These are phyloP conservation scores for Angomonas deanei DNA, from an alignment of 208 protist species.

Conservation along the genomic window DNA sequence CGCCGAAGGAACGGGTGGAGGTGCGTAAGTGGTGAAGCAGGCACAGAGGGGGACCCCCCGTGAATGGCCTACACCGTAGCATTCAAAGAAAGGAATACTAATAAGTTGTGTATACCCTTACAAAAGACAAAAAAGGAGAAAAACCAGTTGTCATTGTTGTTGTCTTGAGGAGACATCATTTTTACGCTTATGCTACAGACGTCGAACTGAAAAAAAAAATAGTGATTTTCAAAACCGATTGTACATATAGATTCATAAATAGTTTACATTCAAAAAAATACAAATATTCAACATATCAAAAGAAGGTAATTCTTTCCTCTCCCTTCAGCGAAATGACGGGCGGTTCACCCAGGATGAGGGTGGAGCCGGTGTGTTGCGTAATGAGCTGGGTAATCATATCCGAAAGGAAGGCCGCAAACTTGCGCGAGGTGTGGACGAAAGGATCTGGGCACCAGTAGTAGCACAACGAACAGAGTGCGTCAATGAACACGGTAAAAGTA, in stretches of 20 bases:
- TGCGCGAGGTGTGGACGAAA: slow-evolving; percentile 54
- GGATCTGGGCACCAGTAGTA: slow-evolving; percentile 80
- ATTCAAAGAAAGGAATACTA: not conserved
- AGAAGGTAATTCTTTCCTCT: slow-evolving; percentile 36
- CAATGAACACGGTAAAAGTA: slow-evolving; percentile 70
- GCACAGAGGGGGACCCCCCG: not conserved
- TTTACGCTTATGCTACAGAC: too few relatives aligned
- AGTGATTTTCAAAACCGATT: not conserved
- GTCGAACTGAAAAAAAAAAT: not conserved
- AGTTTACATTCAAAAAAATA: slow-evolving; percentile 5
- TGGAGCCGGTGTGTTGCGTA: slow-evolving; percentile 35
- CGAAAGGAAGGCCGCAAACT: slow-evolving; percentile 64
- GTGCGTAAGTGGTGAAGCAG: not conserved
- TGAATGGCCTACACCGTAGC: not conserved
- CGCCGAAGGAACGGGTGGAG: slow-evolving; percentile 30
- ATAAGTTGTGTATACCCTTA: too few relatives aligned
- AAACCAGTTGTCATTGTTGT: not conserved
- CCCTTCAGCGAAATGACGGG: slow-evolving; percentile 51
- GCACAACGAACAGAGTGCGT: slow-evolving; percentile 38
- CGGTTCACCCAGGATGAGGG: slow-evolving; percentile 53
- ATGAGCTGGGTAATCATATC: slow-evolving; percentile 54
- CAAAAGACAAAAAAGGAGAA: not conserved
- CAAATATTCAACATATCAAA: not conserved
- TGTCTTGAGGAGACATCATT: not conserved
- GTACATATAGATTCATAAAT: not conserved